These are phyloP conservation scores for Scytalidium lignicola DNA, from an alignment of 2,329 filamentous ascomycete species.

Conservation along the genomic window DNA sequence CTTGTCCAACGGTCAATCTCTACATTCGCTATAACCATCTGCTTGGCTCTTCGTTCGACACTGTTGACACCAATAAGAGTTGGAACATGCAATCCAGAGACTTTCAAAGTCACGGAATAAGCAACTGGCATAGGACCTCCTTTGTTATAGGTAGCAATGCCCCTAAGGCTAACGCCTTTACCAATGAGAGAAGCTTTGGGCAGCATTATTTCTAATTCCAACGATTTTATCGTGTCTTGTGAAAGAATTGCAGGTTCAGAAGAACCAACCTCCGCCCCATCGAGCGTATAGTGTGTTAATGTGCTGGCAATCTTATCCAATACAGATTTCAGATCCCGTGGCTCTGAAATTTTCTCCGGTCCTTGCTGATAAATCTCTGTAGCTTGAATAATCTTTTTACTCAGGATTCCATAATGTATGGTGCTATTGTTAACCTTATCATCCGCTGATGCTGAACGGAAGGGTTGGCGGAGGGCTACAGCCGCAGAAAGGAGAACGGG, in stretches of 20 bases:
- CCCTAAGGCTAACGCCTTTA: constrained; percentile 49
- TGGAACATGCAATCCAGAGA: constrained; percentile 54
- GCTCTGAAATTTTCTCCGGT: background rate
- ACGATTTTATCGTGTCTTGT: constrained; percentile 30
- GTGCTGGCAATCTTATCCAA: background rate
- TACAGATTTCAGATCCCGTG: constrained; percentile 8
- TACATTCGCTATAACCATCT: constrained; percentile 60
- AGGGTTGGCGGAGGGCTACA: constrained; percentile 50
- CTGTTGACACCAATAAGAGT: constrained; percentile 67
- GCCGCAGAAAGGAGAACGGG: constrained; percentile 57
- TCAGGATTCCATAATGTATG: constrained; percentile 68
- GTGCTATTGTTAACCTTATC: constrained; percentile 65
- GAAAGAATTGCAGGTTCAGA: constrained; percentile 26
- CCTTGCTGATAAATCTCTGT: constrained; percentile 9
- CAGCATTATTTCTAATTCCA: constrained; percentile 51
- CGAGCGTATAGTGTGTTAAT: constrained; percentile 11
- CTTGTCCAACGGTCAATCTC: constrained; percentile 46
- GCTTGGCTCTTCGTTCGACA: constrained; percentile 63
- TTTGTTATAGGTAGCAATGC: constrained; percentile 32
- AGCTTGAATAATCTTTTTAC: constrained; percentile 55
- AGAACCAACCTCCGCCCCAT: background rate
- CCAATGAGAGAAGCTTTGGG: constrained; percentile 67
- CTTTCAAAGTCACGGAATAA: constrained; percentile 25
- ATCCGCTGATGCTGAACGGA: constrained; percentile 49
- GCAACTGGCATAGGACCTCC: constrained; percentile 13